These are phyloP conservation scores for Talaromyces proteolyticus DNA, from an alignment of 495 filamentous ascomycete species.

Conservation along the genomic window DNA sequence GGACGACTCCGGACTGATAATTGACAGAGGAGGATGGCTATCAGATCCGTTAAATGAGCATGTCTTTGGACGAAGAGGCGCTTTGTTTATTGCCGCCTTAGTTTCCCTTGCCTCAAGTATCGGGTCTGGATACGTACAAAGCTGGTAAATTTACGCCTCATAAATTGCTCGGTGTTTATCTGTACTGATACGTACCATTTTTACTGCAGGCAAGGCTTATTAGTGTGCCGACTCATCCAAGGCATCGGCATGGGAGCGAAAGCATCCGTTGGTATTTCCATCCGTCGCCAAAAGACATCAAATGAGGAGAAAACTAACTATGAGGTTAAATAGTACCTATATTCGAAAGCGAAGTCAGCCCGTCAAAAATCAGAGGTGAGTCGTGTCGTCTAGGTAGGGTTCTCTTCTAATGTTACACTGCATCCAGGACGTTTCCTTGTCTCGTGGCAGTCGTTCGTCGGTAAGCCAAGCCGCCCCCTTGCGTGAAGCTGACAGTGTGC, in stretches of 20 bases:
- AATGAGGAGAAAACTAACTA: not conserved
- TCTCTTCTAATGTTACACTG: constrained; percentile 2
- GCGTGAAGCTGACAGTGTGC: too few species aligned
- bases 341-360: constrained; percentile 11
- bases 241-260: constrained; percentile 7
- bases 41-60: constrained; percentile 6
- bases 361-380: constrained; percentile 11
- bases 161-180: too few species aligned
- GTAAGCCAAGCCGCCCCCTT: not conserved
- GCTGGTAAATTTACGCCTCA: not conserved
- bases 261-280: constrained; percentile 6
- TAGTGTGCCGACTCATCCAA: not conserved
- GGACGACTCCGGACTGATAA: too few species aligned
- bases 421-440: constrained; percentile 6
- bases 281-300: too few species aligned
- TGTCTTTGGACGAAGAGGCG: constrained; percentile 2
- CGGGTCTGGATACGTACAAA: constrained; percentile 4
- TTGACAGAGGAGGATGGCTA: constrained; percentile 2
- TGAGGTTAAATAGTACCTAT: not conserved
- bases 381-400: not conserved
- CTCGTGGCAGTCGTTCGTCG: constrained; percentile 5
- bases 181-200: too few species aligned
- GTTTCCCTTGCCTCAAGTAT: constrained; percentile 3
- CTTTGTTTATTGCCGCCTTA: constrained; percentile 4
- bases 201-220: not conserved